These are phyloP conservation scores for Suhomyces panamericanus DNA, from an alignment of 1,139 yeast species.

Conservation along the genomic window DNA sequence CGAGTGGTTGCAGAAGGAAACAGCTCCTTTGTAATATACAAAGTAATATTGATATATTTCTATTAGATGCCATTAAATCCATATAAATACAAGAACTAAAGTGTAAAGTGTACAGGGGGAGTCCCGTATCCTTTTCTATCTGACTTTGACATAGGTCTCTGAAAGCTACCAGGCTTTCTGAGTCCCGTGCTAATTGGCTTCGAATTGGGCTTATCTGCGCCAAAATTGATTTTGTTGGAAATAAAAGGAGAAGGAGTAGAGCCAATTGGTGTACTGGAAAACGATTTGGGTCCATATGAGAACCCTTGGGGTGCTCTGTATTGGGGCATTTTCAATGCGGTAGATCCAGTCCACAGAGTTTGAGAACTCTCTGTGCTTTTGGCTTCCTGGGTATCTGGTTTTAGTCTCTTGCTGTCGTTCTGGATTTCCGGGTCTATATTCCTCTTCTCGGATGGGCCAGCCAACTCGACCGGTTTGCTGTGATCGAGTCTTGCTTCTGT, in stretches of 20 bases:
- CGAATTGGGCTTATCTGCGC: slow-evolving; percentile 11
- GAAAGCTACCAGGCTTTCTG: slow-evolving; percentile 52
- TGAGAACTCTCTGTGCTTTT: neutral
- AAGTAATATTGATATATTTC: neutral
- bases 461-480: neutral
- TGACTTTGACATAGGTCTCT: slow-evolving; percentile 16
- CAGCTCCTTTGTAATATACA: slow-evolving; percentile 27
- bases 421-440: neutral
- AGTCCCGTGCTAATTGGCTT: slow-evolving; percentile 27
- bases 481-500: neutral
- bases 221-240: slow-evolving; percentile 31
- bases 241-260: slow-evolving; percentile 34
- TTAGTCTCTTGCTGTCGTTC: neutral
- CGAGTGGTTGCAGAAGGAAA: slow-evolving; percentile 42
- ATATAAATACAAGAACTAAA: slow-evolving; percentile 14
- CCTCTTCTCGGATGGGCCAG: neutral
- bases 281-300: slow-evolving; percentile 4
- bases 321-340: slow-evolving; percentile 40
- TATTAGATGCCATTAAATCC: slow-evolving; percentile 7
- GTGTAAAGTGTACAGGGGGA: slow-evolving; percentile 27
- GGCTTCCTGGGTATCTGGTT: neutral
- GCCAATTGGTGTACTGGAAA: slow-evolving; percentile 2
- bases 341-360: slow-evolving; percentile 10
- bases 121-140: slow-evolving; percentile 28
- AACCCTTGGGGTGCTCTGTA: slow-evolving; percentile 35